Conservation (phyloP, 805 yeast species). For the Lachancea mirantina region DNA sequence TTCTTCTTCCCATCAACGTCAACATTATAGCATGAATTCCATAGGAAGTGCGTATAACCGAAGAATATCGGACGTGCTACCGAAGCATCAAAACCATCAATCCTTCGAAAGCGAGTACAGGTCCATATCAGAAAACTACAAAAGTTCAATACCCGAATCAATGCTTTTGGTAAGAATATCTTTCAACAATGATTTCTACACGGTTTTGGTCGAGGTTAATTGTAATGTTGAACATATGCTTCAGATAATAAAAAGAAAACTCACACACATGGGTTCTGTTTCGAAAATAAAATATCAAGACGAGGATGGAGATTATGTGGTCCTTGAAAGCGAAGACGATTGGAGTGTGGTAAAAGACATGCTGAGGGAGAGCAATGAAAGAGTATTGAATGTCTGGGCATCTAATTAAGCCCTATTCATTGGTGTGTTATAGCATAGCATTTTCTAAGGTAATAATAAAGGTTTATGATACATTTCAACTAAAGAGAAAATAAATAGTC, state of each 20-base stretch:
- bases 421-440: conserved; percentile 2
- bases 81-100: conserved; percentile 17
- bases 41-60: conserved; percentile 19
- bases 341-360: conserved; percentile 78
- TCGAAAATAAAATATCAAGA: conserved; percentile 71
- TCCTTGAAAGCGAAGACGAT: conserved; percentile 80
- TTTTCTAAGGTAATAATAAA: conserved; percentile 1
- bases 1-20: conserved; percentile 17
- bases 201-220: conserved; percentile 53
- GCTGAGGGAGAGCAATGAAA: conserved; percentile 45
- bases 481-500: conserved; percentile 7
- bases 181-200: conserved; percentile 47
- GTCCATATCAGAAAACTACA: conserved; percentile 36
- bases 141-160: conserved; percentile 33
- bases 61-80: conserved; percentile 26
- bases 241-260: conserved; percentile 50
- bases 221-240: conserved; percentile 46
- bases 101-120: conserved; percentile 31
- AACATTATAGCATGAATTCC: conserved; percentile 27
- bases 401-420: conserved; percentile 17
- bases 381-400: conserved; percentile 39
- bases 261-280: conserved; percentile 45
- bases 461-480: background rate
- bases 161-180: conserved; percentile 36
- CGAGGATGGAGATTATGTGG: conserved; percentile 92